Base-by-base conservation (phyloP, 2,329 filamentous ascomycete genomes). In the Aureobasidium pullulans region DNA sequence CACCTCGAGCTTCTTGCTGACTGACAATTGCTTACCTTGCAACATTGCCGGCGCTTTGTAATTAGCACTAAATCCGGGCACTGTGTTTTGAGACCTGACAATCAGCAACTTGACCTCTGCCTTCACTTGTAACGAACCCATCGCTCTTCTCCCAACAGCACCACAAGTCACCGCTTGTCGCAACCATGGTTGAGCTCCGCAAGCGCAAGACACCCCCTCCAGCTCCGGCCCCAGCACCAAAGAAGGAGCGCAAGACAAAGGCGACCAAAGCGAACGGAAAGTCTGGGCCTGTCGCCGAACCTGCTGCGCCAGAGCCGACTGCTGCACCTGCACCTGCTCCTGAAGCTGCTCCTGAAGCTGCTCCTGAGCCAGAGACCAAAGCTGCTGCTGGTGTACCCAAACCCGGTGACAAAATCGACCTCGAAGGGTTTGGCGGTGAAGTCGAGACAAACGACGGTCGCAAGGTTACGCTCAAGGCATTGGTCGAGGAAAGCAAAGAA, bases 381-480 rank as follows among this genome's bases (percentile, higher is more conserved):
- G 39, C 58, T n/a, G 31, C 57, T 11, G 50, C 59, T 32, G 63
- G 64, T 19, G 60, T 66, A n/a, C 67, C 70, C 16, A 71, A 72
- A 61, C 75, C 77, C 32, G 83, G 82, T 63, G 77, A 82, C 63
- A 79, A 70, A 29, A 74, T 86, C 64, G 69, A 76, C 50, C 72
- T 86, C 53, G 75, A 81, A 13, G 72, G 70, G 32, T 85, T 86
- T 65, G 83, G 83, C 60, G 82, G 81, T 59, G 86, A 94, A 70
- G 77, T 99, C 64, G 84, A 94, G 78, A 94, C 87, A 63, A 85
- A 97, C 65, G 90, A 96, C 64, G 91, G 91, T 67, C 77, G 81
- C 57, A 89, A 87, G 76, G 91, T 88, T 6, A 90, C 85, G 1
- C 78, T 99, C 61, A 87, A 90, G 76, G 79, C 85, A 66, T 84